These are phyloP conservation scores for Botrytis galanthina DNA, from an alignment of 2,329 filamentous ascomycete species.

Conservation along the genomic window DNA sequence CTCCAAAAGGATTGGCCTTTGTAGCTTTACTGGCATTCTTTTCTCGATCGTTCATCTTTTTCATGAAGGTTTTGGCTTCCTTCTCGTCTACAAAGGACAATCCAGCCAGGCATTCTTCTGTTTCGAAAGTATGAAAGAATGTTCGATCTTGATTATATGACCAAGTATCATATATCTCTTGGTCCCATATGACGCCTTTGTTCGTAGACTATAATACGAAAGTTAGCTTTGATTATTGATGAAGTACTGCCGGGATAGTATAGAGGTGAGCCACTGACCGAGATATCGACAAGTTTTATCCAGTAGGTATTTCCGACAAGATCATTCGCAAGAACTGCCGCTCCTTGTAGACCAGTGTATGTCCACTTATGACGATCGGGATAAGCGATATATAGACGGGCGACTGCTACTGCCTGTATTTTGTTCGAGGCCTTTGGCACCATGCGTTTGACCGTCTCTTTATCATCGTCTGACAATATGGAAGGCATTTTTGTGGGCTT, in stretches of 20 bases:
- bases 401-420: constrained; percentile 93
- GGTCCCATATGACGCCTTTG: constrained; percentile 90
- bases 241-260: not conserved
- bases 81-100: constrained; percentile 96
- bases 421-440: constrained; percentile 95
- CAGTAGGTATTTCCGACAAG: constrained; percentile 94
- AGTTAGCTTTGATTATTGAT: constrained; percentile 25
- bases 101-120: constrained; percentile 86
- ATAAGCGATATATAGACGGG: constrained; percentile 88
- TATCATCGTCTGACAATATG: constrained; percentile 85
- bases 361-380: constrained; percentile 86
- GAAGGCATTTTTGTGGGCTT: constrained; percentile 37
- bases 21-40: constrained; percentile 93
- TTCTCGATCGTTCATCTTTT: constrained; percentile 95
- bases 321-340: constrained; percentile 87
- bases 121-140: constrained; percentile 97
- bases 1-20: constrained; percentile 70
- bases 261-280: constrained; percentile 55
- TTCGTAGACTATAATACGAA: constrained; percentile 63
- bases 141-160: constrained; percentile 94
- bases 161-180: constrained; percentile 96
- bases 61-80: constrained; percentile 93
- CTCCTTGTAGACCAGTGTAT: constrained; percentile 90
- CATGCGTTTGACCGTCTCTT: constrained; percentile 90
- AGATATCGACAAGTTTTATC: constrained; percentile 96